phyloP scores from a whole-genome alignment of 331 rosid genomes.

The Prunus yedoensis region DNA sequence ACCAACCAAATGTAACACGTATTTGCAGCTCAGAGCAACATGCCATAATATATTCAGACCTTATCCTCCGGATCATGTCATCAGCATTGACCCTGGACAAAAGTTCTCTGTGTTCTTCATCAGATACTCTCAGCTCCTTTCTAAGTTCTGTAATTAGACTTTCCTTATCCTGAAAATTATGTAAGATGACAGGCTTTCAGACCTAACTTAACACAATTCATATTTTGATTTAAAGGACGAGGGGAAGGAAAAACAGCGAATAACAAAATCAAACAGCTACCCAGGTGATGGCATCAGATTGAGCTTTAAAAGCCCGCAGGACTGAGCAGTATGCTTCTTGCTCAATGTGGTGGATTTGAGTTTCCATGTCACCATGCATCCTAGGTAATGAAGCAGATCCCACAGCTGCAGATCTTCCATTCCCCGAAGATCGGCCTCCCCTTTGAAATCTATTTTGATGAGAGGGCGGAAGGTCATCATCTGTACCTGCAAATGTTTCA shows the following conservation, averaged over 20 bases:
- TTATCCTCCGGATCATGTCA: constrained; percentile 47
- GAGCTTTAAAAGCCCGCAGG: constrained; percentile 42
- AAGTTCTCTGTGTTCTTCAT: constrained; percentile 60
- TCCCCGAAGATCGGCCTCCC: constrained; percentile 40
- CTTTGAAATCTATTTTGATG: constrained; percentile 45
- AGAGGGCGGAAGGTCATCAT: constrained; percentile 42
- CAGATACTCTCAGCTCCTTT: constrained; percentile 55
- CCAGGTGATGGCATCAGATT: constrained; percentile 56
- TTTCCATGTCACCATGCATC: constrained; percentile 43
- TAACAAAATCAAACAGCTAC: constrained; percentile 31
- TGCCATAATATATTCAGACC: constrained; percentile 33
- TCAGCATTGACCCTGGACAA: constrained; percentile 48
- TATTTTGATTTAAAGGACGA: neutral
- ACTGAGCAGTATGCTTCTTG: constrained; percentile 47
- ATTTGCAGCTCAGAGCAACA: constrained; percentile 13
- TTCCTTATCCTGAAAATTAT: constrained; percentile 46
- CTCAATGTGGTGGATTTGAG: constrained; percentile 43
- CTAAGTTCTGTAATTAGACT: constrained; percentile 55
- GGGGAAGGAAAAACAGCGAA: neutral
- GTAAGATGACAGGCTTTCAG: constrained; percentile 2
- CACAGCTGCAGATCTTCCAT: constrained; percentile 35
- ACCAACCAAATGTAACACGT: constrained; percentile 6
- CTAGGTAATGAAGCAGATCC: constrained; percentile 33
- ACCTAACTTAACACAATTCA: neutral
- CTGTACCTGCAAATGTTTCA: constrained; percentile 32